These are phyloP conservation scores for Monosporascus cannonballus DNA, from an alignment of 2,329 filamentous ascomycete genomes.

Conservation along the genomic window DNA sequence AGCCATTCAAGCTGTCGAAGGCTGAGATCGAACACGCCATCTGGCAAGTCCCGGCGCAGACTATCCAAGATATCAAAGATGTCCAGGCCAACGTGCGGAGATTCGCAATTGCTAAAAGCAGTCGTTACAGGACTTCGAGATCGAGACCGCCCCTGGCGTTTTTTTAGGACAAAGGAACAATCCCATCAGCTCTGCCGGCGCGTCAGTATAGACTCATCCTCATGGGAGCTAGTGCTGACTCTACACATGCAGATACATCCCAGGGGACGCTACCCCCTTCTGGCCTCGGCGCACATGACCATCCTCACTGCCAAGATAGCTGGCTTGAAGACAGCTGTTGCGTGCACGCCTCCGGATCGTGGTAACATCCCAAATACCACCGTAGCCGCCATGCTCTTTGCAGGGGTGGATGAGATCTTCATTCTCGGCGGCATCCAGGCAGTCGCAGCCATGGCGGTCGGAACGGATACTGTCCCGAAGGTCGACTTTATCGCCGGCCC, in stretches of 20 bases:
- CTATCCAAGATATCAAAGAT: conserved; percentile 30
- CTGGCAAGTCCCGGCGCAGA: conserved; percentile 37
- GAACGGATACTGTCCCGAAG: conserved; percentile 40
- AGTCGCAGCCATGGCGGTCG: conserved; percentile 44
- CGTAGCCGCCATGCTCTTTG: conserved; percentile 38
- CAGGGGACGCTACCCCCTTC: conserved; percentile 45
- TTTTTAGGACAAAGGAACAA: conserved; percentile 45
- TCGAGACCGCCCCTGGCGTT: conserved; percentile 44
- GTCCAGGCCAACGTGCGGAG: conserved; percentile 43
- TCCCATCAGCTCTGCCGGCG: conserved; percentile 39
- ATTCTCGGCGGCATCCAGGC: conserved; percentile 40
- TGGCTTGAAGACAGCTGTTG: conserved; percentile 43
- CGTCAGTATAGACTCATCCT: conserved; percentile 8
- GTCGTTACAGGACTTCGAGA: conserved; percentile 42
- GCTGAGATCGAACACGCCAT: conserved; percentile 39
- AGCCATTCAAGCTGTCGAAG: conserved; percentile 40
- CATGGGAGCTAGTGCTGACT: too few species aligned
- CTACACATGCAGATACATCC: conserved; percentile 28
- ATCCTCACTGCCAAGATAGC: conserved; percentile 49
- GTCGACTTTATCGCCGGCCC: conserved; percentile 48
- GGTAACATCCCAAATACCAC: conserved; percentile 42
- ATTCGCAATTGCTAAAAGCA: conserved; percentile 43
- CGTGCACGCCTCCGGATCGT: conserved; percentile 44
- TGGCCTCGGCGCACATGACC: conserved; percentile 50
- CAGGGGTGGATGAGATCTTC: conserved; percentile 16